Evolutionary conservation across 768 basidiomycete genomes (phyloP), one percentile per base, ranked within the genome.

Genomic region (Dentipellis fragilis): DNA sequence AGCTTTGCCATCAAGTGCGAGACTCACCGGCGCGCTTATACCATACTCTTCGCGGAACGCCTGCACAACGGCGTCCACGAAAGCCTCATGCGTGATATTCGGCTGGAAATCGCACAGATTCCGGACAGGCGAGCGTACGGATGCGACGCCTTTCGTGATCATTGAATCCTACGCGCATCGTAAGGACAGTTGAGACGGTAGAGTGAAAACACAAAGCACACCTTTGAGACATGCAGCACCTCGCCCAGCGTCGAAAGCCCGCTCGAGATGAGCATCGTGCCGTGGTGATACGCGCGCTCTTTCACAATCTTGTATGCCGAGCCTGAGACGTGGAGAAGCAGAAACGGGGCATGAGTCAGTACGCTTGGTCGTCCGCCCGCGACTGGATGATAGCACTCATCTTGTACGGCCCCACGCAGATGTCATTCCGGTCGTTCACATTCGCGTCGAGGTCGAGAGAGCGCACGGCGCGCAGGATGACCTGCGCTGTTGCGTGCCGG

Each of bases 251-350:
- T 76, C 36, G 78, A 73, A 29, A 97, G 76, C 48, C 77, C 71
- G 3, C 93, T 92, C 8, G 89, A 85, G 19, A 98, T 87, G 23
- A 99, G 80, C 96, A 99, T 99, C 14, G 96, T 99, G 0, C 96
- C 96, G 63, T 99, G 96, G 63, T 98, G 95, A 71, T 97, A 98
- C 7, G 93, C 93, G 29, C 96, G 77, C 52, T 83, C 81, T 62
- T 83, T 88, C 46, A 87, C 85, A 54, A 99, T 89, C 71, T 96
- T 97, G 73, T 96, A 99, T 10, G 96, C 96, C 9, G 93, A 97
- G 42, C 96, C 96, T 49, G 95, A 98, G 58, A 97, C 86, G 92
- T 98, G 67, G 57, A 54, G 17, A 55, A 37, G 19, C 53, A 39
- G 46, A 23, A 60, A 49, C 48, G 14, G 42, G n/a, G 7, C 42